Percentiles rank a stretch among this genome's conserved stretches.
These are phyloP conservation scores for Picochlorum sp. DNA, from an alignment of 139 green algal species.

Conservation along the genomic window DNA sequence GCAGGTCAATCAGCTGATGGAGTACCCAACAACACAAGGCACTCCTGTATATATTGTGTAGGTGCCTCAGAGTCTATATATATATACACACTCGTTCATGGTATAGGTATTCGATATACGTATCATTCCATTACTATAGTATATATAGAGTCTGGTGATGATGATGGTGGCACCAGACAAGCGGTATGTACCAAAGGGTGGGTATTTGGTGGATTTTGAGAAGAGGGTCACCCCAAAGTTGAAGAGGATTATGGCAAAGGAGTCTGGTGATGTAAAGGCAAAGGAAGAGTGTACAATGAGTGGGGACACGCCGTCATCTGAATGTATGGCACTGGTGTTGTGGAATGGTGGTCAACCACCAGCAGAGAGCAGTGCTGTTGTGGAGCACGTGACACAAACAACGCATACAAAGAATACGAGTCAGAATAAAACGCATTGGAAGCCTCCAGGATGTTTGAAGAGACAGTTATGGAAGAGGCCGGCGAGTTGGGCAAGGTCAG, in stretches of 20 bases:
- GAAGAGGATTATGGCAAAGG: not conserved
- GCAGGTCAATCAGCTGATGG: too few species aligned
- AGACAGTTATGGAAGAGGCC: not conserved
- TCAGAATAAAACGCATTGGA: not conserved
- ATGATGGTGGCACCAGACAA: constrained; percentile 7
- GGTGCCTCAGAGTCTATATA: not conserved
- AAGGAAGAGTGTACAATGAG: too few species aligned
- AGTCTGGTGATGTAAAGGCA: too few species aligned
- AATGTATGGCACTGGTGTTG: too few species aligned
- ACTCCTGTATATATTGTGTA: not conserved
- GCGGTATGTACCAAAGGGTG: constrained; percentile 38
- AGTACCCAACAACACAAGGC: too few species aligned
- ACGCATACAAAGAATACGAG: too few species aligned
- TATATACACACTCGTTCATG: not conserved
- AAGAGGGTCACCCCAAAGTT: not conserved
- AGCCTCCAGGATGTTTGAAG: not conserved
- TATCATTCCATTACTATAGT: too few species aligned
- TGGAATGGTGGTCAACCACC: too few species aligned
- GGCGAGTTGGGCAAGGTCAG: not conserved
- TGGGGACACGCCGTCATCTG: too few species aligned
- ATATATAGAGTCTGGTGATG: not conserved
- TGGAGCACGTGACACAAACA: too few species aligned
- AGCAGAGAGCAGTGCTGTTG: too few species aligned
- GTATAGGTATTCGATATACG: not conserved
- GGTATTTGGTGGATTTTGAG: constrained; percentile 26